Percentiles rank a stretch among this genome's conserved stretches.
Evolutionary conservation across 2,329 filamentous ascomycete species (phyloP).

Genomic region (Fusarium sp.): DNA sequence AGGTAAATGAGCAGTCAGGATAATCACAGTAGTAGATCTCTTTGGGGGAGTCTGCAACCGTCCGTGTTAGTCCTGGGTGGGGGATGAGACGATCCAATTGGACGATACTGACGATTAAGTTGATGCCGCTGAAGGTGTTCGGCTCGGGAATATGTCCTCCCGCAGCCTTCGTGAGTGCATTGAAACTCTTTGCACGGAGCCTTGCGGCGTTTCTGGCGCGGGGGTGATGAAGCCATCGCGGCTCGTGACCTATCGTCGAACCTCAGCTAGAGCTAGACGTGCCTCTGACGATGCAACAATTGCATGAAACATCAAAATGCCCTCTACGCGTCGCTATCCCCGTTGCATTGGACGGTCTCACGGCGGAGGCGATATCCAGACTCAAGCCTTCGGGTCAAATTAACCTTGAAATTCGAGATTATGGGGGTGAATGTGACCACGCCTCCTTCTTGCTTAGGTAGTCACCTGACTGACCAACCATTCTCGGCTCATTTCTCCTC

Average conservation of each 20-base stretch:
- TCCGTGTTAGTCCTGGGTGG: conserved; percentile 30
- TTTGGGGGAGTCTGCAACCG: conserved; percentile 46
- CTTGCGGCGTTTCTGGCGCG: conserved; percentile 51
- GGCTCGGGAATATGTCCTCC: conserved; percentile 48
- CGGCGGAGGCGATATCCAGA: conserved; percentile 17
- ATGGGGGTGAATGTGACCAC: conserved; percentile 38
- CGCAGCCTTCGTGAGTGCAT: conserved; percentile 50
- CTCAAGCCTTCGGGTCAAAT: conserved; percentile 4
- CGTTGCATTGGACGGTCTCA: background rate
- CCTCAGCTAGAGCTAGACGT: conserved; percentile 30
- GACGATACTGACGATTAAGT: conserved; percentile 43
- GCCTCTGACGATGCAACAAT: conserved; percentile 2
- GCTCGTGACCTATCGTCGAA: conserved; percentile 20
- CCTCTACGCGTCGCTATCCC: conserved; percentile 7
- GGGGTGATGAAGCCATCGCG: conserved; percentile 48
- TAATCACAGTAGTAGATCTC: conserved; percentile 51
- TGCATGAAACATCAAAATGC: background rate
- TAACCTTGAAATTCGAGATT: conserved; percentile 36
- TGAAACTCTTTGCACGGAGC: conserved; percentile 50
- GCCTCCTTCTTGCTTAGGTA: conserved; percentile 18
- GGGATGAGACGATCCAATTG: background rate
- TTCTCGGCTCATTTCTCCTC: conserved; percentile 33
- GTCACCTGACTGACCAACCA: conserved; percentile 40
- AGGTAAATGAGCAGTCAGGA: conserved; percentile 49
- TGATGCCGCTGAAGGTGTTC: conserved; percentile 49